These are phyloP conservation scores for Salvia miltiorrhiza DNA, from an alignment of 257 asterid genomes.

Conservation along the genomic window DNA sequence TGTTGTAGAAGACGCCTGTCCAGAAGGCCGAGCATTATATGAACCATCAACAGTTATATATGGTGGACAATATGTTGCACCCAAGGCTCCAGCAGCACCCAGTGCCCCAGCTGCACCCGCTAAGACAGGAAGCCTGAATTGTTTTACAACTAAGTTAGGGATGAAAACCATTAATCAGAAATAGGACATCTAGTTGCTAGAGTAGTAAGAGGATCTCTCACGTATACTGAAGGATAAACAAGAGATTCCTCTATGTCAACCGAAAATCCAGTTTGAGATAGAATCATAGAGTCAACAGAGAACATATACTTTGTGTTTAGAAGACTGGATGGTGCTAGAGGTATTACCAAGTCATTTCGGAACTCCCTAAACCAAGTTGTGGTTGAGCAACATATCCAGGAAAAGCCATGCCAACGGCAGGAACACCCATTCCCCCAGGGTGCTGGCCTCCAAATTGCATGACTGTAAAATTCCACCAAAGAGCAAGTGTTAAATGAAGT, in stretches of 20 bases:
- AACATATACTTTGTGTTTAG: background rate
- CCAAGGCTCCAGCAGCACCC: constrained; percentile 91
- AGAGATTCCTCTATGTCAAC: background rate
- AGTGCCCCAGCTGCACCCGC: constrained; percentile 95
- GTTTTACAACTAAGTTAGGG: background rate
- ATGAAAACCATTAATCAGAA: background rate
- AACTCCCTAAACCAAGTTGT: constrained; percentile 76
- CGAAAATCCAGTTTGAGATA: background rate
- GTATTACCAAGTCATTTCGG: constrained; percentile 99
- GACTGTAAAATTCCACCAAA: constrained; percentile 42
- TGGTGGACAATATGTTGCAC: constrained; percentile 75
- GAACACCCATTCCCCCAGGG: constrained; percentile 95
- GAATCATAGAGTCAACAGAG: background rate
- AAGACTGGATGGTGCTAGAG: constrained; percentile 11
- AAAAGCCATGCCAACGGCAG: constrained; percentile 99
- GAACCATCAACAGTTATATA: constrained; percentile 78
- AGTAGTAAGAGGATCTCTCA: background rate
- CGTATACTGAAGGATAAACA: background rate
- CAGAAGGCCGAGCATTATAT: constrained; percentile 63
- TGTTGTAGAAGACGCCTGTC: constrained; percentile 51
- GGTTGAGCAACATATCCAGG: constrained; percentile 95
- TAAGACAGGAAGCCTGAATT: constrained; percentile 81
- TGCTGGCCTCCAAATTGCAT: constrained; percentile 94
- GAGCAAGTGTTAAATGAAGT: background rate
- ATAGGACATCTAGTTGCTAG: background rate